Percentiles rank a stretch among this genome's conserved stretches.
Evolutionary conservation across 768 basidiomycete species (phyloP).

Genomic region (Nidularia sp.): DNA sequence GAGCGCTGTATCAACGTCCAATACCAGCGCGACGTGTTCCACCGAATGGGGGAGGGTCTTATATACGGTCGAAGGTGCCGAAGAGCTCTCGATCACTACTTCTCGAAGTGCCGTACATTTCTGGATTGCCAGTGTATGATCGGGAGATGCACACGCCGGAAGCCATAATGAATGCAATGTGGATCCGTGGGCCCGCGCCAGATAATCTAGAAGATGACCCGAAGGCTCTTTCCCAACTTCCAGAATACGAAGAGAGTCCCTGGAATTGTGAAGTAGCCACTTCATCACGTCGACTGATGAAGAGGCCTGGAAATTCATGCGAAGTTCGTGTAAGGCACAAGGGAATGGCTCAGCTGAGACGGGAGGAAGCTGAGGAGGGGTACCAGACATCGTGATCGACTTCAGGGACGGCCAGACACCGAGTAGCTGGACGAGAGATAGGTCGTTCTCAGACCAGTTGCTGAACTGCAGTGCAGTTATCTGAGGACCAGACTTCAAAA

Average conservation of each 20-base stretch:
- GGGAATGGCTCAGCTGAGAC: slow-evolving; percentile 39
- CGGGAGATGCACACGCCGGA: slow-evolving; percentile 47
- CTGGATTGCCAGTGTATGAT: slow-evolving; percentile 23
- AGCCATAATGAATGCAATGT: slow-evolving; percentile 52
- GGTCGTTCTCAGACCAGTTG: slow-evolving; percentile 67
- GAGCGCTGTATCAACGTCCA: slow-evolving; percentile 52
- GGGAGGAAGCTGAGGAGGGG: slow-evolving; percentile 46
- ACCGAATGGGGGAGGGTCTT: slow-evolving; percentile 44
- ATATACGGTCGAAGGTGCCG: slow-evolving; percentile 38
- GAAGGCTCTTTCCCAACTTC: slow-evolving; percentile 62
- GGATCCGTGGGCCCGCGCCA: slow-evolving; percentile 44
- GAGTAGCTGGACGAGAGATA: slow-evolving; percentile 57
- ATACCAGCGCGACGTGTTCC: slow-evolving; percentile 55
- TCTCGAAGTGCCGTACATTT: slow-evolving; percentile 13
- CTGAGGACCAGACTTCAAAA: slow-evolving; percentile 50
- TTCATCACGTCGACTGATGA: slow-evolving; percentile 60
- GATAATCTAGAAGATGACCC: slow-evolving; percentile 46
- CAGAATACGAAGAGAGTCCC: slow-evolving; percentile 42
- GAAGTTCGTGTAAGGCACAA: slow-evolving; percentile 45
- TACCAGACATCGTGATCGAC: slow-evolving; percentile 55
- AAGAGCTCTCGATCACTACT: slow-evolving; percentile 54
- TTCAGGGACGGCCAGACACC: slow-evolving; percentile 57
- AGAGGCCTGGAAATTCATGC: slow-evolving; percentile 62
- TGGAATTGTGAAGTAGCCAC: slow-evolving; percentile 66
- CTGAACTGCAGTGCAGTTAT: slow-evolving; percentile 55